Evolutionary conservation across 495 filamentous ascomycete genomes (phyloP), one percentile per base, ranked within the genome.

Genomic region (Aspergillus homomorphus): DNA sequence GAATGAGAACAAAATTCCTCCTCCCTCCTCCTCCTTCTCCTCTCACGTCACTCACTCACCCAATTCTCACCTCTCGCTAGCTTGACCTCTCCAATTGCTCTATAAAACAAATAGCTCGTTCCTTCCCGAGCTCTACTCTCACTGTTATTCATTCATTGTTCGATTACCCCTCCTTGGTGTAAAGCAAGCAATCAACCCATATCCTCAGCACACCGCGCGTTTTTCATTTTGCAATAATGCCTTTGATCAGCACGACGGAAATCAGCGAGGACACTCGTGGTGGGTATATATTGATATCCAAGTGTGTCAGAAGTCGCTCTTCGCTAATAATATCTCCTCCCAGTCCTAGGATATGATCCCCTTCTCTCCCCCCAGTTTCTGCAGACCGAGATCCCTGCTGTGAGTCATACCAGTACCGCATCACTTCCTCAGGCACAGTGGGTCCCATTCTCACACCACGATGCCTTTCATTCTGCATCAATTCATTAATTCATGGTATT

Each of bases 261-360:
- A 63, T 75, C 53, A 81, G 74, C 62, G 77, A 83, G 73, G 75
- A 83, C 69, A 82, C 73, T 71, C 73, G 80, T 65, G 77, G 80
- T 82, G 71, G 65, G 73, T 65, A 15, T 45, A 7, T 12, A 38
- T 2, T 38, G 33, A 12, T 12, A 38, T 46, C n/a, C n/a, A 2
- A 15, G 24, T 22, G 56, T 45, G 26, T 45, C 20, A 20, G 51
- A n/a, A n/a, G n/a, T 14, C 1, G 46, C 38, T 33, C 22, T 15
- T 19, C 56, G 33, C 50, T 62, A 22, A 63, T 62, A 20, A 61
- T 28, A 24, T 42, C 24, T 38, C 46, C 6, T 43, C 43, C 12
- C 65, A 98, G 95, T 98, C 74, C 73, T 94, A 66, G 93, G 94
- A 60, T 92, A 98, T 77, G 92, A 98, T 71, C 91, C 94, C 66